These are phyloP conservation scores for Jimgerdemannia lactiflua DNA, from an alignment of 192 early-diverging fungal species.

Conservation along the genomic window DNA sequence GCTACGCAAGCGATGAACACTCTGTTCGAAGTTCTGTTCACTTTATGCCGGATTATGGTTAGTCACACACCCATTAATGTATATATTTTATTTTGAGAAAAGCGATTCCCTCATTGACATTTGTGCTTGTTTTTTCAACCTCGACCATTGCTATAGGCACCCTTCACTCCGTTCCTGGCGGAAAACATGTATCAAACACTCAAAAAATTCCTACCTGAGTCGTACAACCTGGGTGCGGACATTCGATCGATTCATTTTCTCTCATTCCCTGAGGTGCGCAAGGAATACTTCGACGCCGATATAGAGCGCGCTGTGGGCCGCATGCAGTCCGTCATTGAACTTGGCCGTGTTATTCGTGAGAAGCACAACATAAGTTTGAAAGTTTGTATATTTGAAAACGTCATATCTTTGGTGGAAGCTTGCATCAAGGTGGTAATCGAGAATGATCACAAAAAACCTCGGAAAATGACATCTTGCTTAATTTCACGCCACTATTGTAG, in stretches of 20 bases:
- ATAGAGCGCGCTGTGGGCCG: constrained; percentile 94
- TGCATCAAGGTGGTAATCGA: not conserved
- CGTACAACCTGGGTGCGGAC: constrained; percentile 53
- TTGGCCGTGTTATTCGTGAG: constrained; percentile 89
- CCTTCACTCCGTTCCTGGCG: constrained; percentile 96
- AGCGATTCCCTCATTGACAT: constrained; percentile 7
- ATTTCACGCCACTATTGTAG: constrained; percentile 19
- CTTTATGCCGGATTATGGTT: constrained; percentile 86
- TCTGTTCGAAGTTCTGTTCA: constrained; percentile 94
- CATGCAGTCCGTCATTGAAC: constrained; percentile 97
- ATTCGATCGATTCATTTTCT: constrained; percentile 93
- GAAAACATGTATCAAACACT: constrained; percentile 98
- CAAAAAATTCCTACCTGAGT: constrained; percentile 66
- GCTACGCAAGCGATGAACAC: constrained; percentile 86
- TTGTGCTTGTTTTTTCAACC: not conserved
- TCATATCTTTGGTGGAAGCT: not conserved
- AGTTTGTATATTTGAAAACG: constrained; percentile 22
- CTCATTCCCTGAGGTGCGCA: constrained; percentile 87
- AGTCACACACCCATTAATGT: not conserved
- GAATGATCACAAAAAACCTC: constrained; percentile 4
- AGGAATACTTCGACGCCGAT: constrained; percentile 94
- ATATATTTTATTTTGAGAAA: too few species aligned
- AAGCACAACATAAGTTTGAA: constrained; percentile 91
- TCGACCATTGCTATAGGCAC: constrained; percentile 45
- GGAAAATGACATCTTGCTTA: not conserved